Evolutionary conservation across 768 basidiomycete genomes (phyloP).

Genomic region (Butyriboletus loyo): DNA sequence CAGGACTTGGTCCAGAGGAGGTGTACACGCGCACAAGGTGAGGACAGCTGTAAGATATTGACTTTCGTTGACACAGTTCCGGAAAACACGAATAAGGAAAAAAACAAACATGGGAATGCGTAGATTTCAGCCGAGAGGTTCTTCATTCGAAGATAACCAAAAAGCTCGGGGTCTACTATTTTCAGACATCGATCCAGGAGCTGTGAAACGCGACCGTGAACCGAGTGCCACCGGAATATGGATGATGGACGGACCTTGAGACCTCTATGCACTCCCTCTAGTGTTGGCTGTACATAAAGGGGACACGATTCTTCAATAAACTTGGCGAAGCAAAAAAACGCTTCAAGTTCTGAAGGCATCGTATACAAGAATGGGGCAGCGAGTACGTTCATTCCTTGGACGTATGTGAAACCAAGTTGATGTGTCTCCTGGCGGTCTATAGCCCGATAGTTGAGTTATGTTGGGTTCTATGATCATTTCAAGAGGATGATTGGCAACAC

Average conservation of each 20-base stretch:
- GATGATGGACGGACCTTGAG: constrained; percentile 61
- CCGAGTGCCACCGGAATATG: background rate
- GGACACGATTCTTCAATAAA: constrained; percentile 96
- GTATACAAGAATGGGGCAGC: constrained; percentile 97
- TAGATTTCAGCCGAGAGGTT: constrained; percentile 95
- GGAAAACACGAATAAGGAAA: background rate
- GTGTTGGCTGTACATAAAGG: constrained; percentile 92
- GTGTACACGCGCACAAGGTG: constrained; percentile 95
- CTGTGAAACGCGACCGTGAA: constrained; percentile 38
- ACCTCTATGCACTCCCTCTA: constrained; percentile 94
- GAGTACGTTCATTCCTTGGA: constrained; percentile 99
- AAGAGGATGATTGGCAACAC: constrained; percentile 7
- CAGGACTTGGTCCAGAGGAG: constrained; percentile 91
- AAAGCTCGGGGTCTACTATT: constrained; percentile 87
- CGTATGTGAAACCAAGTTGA: constrained; percentile 90
- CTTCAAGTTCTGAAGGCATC: constrained; percentile 97
- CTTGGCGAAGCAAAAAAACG: constrained; percentile 93
- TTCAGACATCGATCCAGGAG: constrained; percentile 90
- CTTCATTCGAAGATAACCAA: constrained; percentile 75
- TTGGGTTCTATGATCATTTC: background rate
- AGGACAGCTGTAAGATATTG: constrained; percentile 62
- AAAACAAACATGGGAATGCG: constrained; percentile 86
- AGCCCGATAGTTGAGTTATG: background rate
- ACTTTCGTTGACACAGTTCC: background rate
- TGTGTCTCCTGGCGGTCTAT: constrained; percentile 73